Percentiles rank a stretch among this genome's conserved stretches.
phyloP scores from a whole-genome alignment of 371 early-diverging fungal genomes.

The Apophysomyces elegans region DNA sequence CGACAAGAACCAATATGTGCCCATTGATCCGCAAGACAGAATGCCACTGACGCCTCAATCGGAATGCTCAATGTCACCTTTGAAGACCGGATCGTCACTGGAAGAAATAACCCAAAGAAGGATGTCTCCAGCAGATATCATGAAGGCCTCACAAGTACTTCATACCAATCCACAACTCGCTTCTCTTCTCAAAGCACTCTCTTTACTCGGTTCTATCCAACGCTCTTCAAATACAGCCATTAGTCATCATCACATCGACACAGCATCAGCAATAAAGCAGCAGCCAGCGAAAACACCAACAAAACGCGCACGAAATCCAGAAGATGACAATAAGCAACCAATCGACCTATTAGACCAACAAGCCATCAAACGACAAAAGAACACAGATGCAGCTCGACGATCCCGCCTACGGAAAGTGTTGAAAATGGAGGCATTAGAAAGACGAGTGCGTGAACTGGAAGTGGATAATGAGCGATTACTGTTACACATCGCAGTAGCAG shows the following conservation, averaged over 20 bases:
- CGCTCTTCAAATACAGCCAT: not conserved
- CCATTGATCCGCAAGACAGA: slow-evolving; percentile 4
- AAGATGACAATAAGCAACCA: not conserved
- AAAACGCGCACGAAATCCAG: not conserved
- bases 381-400: slow-evolving; percentile 89
- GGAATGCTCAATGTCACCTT: not conserved
- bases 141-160: not conserved
- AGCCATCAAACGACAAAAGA: slow-evolving; percentile 72
- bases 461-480: slow-evolving; percentile 61
- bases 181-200: not conserved
- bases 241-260: not conserved
- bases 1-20: not conserved
- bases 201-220: not conserved
- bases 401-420: slow-evolving; percentile 79
- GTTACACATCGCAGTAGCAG: slow-evolving; percentile 27
- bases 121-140: not conserved
- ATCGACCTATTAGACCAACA: slow-evolving; percentile 50
- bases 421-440: slow-evolving; percentile 76
- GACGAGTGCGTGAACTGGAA: slow-evolving; percentile 69
- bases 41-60: not conserved
- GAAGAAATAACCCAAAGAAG: not conserved
- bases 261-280: not conserved
- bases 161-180: not conserved
- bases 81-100: not conserved
- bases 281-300: not conserved